Evolutionary conservation across 2,329 filamentous ascomycete species (phyloP).

Genomic region (Lomentospora prolificans): DNA sequence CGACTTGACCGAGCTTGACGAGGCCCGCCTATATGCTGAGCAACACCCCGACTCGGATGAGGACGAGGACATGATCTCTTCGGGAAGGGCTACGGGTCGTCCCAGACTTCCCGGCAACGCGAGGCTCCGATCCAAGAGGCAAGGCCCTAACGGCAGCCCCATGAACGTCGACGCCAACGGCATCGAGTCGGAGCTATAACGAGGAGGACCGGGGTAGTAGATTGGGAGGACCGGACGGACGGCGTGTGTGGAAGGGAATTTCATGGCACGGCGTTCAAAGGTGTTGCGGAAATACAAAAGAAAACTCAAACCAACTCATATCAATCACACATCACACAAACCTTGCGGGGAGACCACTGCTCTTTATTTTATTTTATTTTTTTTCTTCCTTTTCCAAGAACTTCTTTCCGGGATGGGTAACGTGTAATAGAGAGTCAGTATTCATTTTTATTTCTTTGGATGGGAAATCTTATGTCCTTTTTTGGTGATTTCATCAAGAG

Average conservation of each 20-base stretch:
- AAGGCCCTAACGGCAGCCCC: conserved; percentile 7
- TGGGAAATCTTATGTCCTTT: neutral
- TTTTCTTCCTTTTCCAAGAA: too few species aligned
- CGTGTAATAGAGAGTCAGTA: neutral
- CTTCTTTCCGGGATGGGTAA: neutral
- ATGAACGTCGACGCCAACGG: conserved; percentile 9
- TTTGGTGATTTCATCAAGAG: neutral
- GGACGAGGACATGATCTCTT: conserved; percentile 24
- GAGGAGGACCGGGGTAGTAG: neutral
- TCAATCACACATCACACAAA: neutral
- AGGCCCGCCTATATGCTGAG: conserved; percentile 48
- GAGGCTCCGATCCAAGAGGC: neutral
- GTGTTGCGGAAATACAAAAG: conserved; percentile 4
- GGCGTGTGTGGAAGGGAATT: neutral
- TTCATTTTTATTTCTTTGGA: neutral
- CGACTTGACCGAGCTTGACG: conserved; percentile 75
- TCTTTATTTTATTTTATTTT: too few species aligned
- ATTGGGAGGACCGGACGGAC: neutral
- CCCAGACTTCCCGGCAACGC: neutral
- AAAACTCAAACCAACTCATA: neutral
- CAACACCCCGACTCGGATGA: conserved; percentile 48
- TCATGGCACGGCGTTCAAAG: conserved; percentile 7
- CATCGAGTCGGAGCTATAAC: conserved; percentile 7
- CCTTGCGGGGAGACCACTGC: too few species aligned
- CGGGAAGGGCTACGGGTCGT: neutral